Conservation (phyloP, 805 yeast species). For the Schizosaccharomyces cryophilus region DNA sequence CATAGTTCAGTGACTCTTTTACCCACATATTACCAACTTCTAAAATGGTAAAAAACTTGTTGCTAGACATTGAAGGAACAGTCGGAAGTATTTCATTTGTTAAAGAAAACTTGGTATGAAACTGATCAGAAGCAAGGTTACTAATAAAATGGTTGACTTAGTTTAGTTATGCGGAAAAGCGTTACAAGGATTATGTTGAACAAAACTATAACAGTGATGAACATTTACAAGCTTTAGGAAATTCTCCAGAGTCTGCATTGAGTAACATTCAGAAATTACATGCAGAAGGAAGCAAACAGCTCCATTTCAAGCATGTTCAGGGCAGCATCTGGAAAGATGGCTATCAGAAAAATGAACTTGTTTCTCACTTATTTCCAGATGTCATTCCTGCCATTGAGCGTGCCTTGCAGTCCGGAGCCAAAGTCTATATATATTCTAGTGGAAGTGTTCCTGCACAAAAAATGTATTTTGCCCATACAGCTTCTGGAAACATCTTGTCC, state of each 20-base stretch:
- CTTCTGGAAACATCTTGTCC: background rate
- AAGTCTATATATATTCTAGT: background rate
- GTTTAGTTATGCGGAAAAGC: background rate
- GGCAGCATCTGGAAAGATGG: slow-evolving; percentile 1
- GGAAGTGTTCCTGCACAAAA: slow-evolving; percentile 2
- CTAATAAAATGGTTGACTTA: background rate
- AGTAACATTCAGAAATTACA: background rate
- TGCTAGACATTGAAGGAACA: background rate
- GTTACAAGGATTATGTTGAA: background rate
- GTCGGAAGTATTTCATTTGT: background rate
- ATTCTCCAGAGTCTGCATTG: background rate
- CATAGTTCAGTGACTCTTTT: background rate
- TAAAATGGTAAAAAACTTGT: background rate
- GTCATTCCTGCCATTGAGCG: background rate
- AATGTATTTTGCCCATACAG: background rate
- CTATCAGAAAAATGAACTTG: background rate
- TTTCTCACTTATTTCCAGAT: background rate
- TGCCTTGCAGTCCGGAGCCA: background rate
- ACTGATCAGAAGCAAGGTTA: background rate
- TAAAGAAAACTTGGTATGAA: background rate
- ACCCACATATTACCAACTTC: background rate
- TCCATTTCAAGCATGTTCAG: background rate
- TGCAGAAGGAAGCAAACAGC: slow-evolving; percentile 1
- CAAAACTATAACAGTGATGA: background rate
- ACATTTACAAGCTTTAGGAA: background rate